These are phyloP conservation scores for Septoria petroselini DNA, from an alignment of 2,329 filamentous ascomycete genomes.

Conservation along the genomic window DNA sequence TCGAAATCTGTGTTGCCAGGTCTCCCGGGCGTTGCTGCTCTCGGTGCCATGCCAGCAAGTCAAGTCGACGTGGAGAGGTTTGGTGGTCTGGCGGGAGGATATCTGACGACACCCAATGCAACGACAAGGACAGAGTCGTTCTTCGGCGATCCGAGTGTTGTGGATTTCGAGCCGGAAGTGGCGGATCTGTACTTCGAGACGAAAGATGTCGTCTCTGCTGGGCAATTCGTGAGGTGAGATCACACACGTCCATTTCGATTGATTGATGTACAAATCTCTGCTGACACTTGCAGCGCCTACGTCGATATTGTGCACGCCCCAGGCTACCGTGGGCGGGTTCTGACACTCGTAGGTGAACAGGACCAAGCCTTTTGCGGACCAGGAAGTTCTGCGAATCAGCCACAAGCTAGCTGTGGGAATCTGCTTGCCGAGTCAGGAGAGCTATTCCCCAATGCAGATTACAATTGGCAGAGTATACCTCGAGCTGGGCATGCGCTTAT, in stretches of 20 bases:
- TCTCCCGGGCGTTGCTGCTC: slow-evolving; percentile 14
- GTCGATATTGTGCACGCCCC: slow-evolving; percentile 9
- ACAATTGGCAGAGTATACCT: slow-evolving; percentile 18
- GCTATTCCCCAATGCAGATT: slow-evolving; percentile 20
- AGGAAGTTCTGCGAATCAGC: slow-evolving; percentile 16
- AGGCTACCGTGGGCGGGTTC: slow-evolving; percentile 15
- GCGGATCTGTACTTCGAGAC: slow-evolving; percentile 17
- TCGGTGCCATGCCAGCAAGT: slow-evolving; percentile 13
- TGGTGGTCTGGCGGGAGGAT: slow-evolving; percentile 15
- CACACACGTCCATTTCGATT: not conserved
- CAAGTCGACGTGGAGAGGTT: slow-evolving; percentile 16
- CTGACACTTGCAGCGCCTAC: slow-evolving; percentile 12
- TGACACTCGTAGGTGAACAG: slow-evolving; percentile 21
- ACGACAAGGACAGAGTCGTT: slow-evolving; percentile 21
- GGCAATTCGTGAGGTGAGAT: slow-evolving; percentile 18
- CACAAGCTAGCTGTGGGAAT: slow-evolving; percentile 12
- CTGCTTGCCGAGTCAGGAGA: slow-evolving; percentile 15
- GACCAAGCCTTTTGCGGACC: slow-evolving; percentile 25
- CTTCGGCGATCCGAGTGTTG: slow-evolving; percentile 17
- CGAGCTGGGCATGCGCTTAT: slow-evolving; percentile 17
- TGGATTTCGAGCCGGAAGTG: slow-evolving; percentile 19
- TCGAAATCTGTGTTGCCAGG: slow-evolving; percentile 16
- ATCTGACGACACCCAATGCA: slow-evolving; percentile 20
- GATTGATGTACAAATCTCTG: no score
- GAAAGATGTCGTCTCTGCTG: slow-evolving; percentile 18